Base-by-base conservation (phyloP, 495 filamentous ascomycete genomes). In the Hypoxylon lienhwacheense region DNA sequence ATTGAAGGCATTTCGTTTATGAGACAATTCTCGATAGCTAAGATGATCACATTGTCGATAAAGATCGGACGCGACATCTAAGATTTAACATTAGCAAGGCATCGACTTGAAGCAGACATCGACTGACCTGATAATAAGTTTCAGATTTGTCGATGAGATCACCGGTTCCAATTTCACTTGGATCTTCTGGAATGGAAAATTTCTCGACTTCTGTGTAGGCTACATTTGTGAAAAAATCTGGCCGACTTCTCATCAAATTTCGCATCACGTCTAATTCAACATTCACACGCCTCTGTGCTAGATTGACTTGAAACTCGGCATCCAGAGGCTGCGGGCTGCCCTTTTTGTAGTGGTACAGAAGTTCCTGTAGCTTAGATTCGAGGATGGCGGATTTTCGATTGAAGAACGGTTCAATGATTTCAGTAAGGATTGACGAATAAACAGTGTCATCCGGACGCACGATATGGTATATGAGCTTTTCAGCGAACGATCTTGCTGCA, bases 361-460 rank as follows among this genome's bases (percentile, higher is more conserved):
- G 66, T 26, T 77, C 74, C 5, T 70, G 47, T 7, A 76, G 35
- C 46, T 74, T 73, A 1, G 4, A 2, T 10, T 66, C 53, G 4
- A 75, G 67, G 0, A 46, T 15, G 4, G 43, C 34, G 8, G 57
- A 49, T 15, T 65, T 71, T 11, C 65, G 7, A 0, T 72, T 66
- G 36, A 77, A 70, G 31, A 67, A 71, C 1, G 72, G 73, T 22
- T 73, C 55, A 21, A 75, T 52, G 26, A 53, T 63, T 14, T 52
- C 42, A 1, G 37, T 49, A 2, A 71, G 51, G n/a, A 75, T 61
- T 0, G 60, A 56, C 5, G 65, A 63, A 22, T 16, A 51, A 10
- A 55, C 64, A 7, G 43, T 55, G 5, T 53, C 20, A 36, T 72
- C 67, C 3, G 62, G 53, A 12, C 25, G 22, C 3, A 43, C 59